These are phyloP conservation scores for Aspergillus aculeatus DNA, from an alignment of 2,329 filamentous ascomycete genomes.

Conservation along the genomic window DNA sequence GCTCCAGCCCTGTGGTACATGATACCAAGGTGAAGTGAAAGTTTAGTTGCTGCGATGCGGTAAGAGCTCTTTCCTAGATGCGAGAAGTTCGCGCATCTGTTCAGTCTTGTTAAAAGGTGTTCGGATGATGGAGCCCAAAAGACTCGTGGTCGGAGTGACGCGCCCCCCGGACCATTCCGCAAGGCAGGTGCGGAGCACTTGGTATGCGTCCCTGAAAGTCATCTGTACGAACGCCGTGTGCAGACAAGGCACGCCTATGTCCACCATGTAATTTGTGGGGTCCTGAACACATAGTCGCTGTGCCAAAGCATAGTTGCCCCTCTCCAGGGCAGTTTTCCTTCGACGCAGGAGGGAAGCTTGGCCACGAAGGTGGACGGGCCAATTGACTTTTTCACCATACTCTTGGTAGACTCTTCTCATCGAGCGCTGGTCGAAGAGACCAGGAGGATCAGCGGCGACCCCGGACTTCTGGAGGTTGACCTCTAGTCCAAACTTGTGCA, in stretches of 20 bases:
- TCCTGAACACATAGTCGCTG: constrained; percentile 58
- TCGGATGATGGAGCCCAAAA: constrained; percentile 26
- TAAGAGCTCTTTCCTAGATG: neutral
- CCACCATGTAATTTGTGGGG: constrained; percentile 57
- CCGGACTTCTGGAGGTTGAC: constrained; percentile 49
- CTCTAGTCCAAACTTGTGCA: constrained; percentile 49
- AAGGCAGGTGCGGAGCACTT: constrained; percentile 25
- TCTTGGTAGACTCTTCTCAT: constrained; percentile 16
- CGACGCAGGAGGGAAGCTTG: constrained; percentile 41
- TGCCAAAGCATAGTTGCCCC: constrained; percentile 25
- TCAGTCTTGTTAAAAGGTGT: constrained; percentile 11
- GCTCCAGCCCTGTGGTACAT: neutral
- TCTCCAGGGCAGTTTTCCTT: constrained; percentile 34
- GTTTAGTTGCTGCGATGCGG: neutral
- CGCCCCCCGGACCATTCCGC: constrained; percentile 23
- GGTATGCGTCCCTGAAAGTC: constrained; percentile 39
- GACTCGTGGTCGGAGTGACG: constrained; percentile 12
- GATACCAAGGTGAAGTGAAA: neutral
- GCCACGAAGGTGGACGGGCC: constrained; percentile 34
- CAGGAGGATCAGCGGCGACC: constrained; percentile 50
- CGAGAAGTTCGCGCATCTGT: neutral
- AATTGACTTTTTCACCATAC: constrained; percentile 4
- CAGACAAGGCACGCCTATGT: constrained; percentile 53
- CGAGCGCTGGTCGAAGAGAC: constrained; percentile 38
- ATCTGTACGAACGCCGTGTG: constrained; percentile 52